These are phyloP conservation scores for Daldinia childiae DNA, from an alignment of 495 filamentous ascomycete genomes.

Conservation along the genomic window DNA sequence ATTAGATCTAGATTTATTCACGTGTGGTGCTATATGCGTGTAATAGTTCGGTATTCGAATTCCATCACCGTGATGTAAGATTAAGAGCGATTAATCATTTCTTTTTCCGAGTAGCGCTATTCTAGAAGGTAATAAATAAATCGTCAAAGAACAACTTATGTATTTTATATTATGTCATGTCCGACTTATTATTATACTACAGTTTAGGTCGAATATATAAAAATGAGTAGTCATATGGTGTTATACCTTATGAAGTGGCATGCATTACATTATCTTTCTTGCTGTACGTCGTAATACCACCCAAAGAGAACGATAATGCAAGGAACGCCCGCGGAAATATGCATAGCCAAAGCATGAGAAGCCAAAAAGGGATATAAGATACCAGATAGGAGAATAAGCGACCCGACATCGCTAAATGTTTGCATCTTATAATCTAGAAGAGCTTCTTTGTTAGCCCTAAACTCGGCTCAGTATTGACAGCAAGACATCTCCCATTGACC, in stretches of 20 bases:
- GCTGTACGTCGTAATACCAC: not conserved
- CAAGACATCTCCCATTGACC: slow-evolving; percentile 26
- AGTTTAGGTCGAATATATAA: not conserved
- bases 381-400: not conserved
- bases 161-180: not conserved
- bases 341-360: not conserved
- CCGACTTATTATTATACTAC: not conserved
- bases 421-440: not conserved
- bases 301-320: not conserved
- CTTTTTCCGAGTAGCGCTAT: not conserved
- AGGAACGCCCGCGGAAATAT: not conserved
- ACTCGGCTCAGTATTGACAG: slow-evolving; percentile 21
- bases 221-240: not conserved
- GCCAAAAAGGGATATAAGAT: not conserved
- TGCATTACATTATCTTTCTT: not conserved
- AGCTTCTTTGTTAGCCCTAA: slow-evolving; percentile 21
- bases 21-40: not conserved
- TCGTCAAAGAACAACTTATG: not conserved
- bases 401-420: slow-evolving; percentile 36
- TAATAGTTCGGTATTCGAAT: slow-evolving; percentile 12
- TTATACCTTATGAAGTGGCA: not conserved
- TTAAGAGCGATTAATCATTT: not conserved
- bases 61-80: slow-evolving; percentile 6
- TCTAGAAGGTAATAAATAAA: not conserved
- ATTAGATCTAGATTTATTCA: slow-evolving; percentile 18